Evolutionary conservation across 2,329 filamentous ascomycete genomes (phyloP).

Genomic region (Pseudonectria foliicola): DNA sequence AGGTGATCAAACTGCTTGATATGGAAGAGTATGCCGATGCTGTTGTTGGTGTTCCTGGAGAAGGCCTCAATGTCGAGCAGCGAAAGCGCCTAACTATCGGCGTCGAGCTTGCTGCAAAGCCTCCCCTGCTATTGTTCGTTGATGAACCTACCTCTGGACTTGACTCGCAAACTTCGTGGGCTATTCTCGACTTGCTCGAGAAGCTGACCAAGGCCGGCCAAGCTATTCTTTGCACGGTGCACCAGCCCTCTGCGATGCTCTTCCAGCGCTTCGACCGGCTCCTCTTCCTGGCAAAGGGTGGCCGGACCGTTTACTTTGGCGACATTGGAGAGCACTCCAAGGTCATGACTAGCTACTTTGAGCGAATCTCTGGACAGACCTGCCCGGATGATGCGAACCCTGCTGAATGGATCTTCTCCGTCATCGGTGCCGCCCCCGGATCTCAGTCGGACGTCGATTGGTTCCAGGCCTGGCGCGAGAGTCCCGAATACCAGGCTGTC

Average conservation of each 20-base stretch:
- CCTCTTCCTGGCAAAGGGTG: slow-evolving; percentile 69
- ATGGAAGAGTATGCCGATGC: slow-evolving; percentile 90
- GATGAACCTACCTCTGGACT: slow-evolving; percentile 94
- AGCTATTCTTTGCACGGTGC: slow-evolving; percentile 93
- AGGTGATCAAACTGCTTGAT: slow-evolving; percentile 83
- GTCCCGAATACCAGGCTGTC: slow-evolving; percentile 48
- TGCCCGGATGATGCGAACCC: slow-evolving; percentile 68
- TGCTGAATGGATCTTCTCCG: slow-evolving; percentile 71
- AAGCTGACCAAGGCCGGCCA: slow-evolving; percentile 85
- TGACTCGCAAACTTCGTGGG: slow-evolving; percentile 89
- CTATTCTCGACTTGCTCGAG: slow-evolving; percentile 79
- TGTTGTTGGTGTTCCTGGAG: slow-evolving; percentile 81
- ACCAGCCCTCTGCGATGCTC: slow-evolving; percentile 92
- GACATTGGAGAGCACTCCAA: slow-evolving; percentile 66
- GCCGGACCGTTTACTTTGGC: slow-evolving; percentile 75
- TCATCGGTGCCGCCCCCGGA: slow-evolving; percentile 57
- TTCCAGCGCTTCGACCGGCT: slow-evolving; percentile 87
- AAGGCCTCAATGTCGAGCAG: slow-evolving; percentile 70
- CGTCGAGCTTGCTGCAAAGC: slow-evolving; percentile 92
- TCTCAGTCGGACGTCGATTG: slow-evolving; percentile 58
- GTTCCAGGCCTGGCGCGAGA: slow-evolving; percentile 55
- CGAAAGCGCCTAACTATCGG: slow-evolving; percentile 81
- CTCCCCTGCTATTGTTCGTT: slow-evolving; percentile 80
- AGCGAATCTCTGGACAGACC: slow-evolving; percentile 57
- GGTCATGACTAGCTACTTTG: slow-evolving; percentile 67